phyloP scores from a whole-genome alignment of 345 rosid genomes.

The Euphorbia pulcherrima region DNA sequence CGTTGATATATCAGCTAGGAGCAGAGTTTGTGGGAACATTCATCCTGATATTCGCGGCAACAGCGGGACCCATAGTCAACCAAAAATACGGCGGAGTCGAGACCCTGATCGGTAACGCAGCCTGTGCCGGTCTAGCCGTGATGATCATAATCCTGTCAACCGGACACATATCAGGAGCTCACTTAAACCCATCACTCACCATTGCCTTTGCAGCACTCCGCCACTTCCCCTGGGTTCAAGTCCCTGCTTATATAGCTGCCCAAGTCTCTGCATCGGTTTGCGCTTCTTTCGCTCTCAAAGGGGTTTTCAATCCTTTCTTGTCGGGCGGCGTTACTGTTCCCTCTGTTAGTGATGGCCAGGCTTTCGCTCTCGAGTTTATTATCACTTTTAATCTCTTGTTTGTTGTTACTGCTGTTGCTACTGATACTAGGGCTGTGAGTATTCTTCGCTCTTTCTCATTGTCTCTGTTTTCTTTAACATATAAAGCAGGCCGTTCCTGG shows the following conservation, averaged over 20 bases:
- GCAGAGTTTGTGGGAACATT: slow-evolving; percentile 98
- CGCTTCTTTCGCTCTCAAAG: slow-evolving; percentile 90
- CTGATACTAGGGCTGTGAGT: slow-evolving; percentile 93
- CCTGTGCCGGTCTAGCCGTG: slow-evolving; percentile 84
- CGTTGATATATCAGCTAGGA: no score
- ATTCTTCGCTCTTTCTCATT: no score
- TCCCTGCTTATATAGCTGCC: slow-evolving; percentile 82
- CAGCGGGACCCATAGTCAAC: slow-evolving; percentile 93
- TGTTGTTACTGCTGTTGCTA: slow-evolving; percentile 92
- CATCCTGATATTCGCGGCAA: slow-evolving; percentile 81
- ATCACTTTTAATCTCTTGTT: slow-evolving; percentile 88
- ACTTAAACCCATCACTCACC: slow-evolving; percentile 86
- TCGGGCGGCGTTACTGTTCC: slow-evolving; percentile 98
- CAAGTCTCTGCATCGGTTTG: slow-evolving; percentile 89
- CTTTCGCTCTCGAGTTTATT: slow-evolving; percentile 88
- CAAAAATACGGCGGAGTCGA: slow-evolving; percentile 73
- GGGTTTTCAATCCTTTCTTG: slow-evolving; percentile 75
- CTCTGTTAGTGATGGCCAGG: slow-evolving; percentile 66
- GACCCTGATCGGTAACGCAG: slow-evolving; percentile 82
- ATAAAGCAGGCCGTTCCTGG: no score
- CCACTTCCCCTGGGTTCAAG: slow-evolving; percentile 93
- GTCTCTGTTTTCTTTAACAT: no score
- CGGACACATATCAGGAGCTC: slow-evolving; percentile 97
- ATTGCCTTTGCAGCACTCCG: slow-evolving; percentile 80
- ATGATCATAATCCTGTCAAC: slow-evolving; percentile 90